Base-by-base conservation (phyloP, 306 rosid species). In the Datisca glomerata region DNA sequence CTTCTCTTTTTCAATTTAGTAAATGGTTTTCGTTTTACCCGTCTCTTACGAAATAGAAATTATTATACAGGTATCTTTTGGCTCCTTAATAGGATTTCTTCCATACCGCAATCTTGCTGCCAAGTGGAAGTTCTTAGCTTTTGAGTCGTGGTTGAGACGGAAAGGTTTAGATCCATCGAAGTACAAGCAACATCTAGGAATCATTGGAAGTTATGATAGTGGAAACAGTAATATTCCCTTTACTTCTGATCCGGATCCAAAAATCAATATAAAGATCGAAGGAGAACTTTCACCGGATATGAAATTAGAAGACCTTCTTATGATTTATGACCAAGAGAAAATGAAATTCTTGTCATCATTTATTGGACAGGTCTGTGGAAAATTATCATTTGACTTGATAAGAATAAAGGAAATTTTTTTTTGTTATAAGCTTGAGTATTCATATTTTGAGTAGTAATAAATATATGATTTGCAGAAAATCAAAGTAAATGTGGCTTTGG, bases 121-220 rank as follows among this genome's bases (percentile, higher is more conserved):
- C 57, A 89, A 65, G 75, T 84, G 93, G 91, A 89, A 80, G 70
- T 84, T 89, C 75, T 70, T 84, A 36, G 95, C 98, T 44, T 83
- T 89, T 54, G 98, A 89, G 73, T 80, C 95, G 45, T 84, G 98
- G 98, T 61, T 89, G 62, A 80, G 85, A 41, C 68, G 32, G 61
- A 80, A 78, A 70, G 98, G 95, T 19, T 49, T 89, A 70, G 86
- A 89, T 61, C 98, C 96, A 43, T 79, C 86, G 35, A 23, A 20
- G 28, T 80, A 78, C 74, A 70, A 66, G 69, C 79, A 72, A 70
- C 61, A 49, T 53, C 55, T 80, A 43, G 79, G 73, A 62, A 52
- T 67, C 32, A 51, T 64, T 60, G 74, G 79, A 44, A 69, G 57
- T 59, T 48, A 53, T 47, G 74, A 70, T 46, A 52, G 62, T 50